A percentile compares a stretch with the other conserved stretches of the same genome.
These are phyloP conservation scores for Elsinoe arachidis DNA, from an alignment of 2,329 filamentous ascomycete genomes.

Conservation along the genomic window DNA sequence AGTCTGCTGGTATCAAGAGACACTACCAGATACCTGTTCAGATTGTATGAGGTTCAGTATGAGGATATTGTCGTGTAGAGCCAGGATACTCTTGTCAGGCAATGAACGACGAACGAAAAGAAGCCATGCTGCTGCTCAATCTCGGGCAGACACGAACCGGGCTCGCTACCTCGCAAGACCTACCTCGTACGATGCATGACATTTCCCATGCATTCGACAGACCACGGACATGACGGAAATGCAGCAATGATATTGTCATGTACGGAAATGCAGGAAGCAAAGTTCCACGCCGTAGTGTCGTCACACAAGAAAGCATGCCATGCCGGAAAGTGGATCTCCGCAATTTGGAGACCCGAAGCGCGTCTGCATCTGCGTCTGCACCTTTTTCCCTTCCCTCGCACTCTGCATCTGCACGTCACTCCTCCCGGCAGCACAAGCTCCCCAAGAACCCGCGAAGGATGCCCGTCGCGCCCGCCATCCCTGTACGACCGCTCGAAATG, in stretches of 20 bases:
- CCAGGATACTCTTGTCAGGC: no score
- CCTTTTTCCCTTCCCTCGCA: no score
- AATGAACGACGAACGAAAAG: neutral
- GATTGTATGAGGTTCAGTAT: no score
- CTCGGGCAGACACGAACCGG: neutral
- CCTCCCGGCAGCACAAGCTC: no score
- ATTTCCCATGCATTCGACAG: neutral
- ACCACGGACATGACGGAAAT: neutral
- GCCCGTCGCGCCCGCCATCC: neutral
- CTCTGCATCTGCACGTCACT: no score
- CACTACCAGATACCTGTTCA: no score
- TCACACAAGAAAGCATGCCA: neutral
- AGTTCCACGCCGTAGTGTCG: neutral
- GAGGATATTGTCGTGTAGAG: no score
- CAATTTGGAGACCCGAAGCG: constrained; percentile 6
- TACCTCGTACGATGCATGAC: neutral
- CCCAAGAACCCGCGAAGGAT: neutral
- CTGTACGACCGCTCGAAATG: neutral
- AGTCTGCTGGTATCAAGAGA: neutral
- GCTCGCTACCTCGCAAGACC: neutral
- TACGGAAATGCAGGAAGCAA: neutral
- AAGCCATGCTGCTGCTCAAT: neutral
- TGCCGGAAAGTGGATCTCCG: neutral
- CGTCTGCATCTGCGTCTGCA: neutral
- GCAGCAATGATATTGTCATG: neutral